phyloP scores from a whole-genome alignment of 2,329 filamentous ascomycete species.

The Pestalotiopsis sp. region DNA sequence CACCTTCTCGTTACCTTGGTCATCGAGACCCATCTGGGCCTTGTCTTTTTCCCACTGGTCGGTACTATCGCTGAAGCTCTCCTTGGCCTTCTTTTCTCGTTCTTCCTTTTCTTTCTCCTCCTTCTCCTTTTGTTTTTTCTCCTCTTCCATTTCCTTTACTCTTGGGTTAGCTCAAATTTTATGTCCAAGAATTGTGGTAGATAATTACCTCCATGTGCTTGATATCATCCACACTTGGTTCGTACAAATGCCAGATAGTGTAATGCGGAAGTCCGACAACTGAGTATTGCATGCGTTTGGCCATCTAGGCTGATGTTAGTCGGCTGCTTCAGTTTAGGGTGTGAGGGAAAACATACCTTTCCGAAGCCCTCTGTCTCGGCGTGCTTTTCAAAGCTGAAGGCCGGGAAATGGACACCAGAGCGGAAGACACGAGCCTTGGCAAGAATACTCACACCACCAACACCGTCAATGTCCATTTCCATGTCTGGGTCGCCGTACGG shows the following conservation, averaged over 20 bases:
- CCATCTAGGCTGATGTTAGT: conserved; percentile 68
- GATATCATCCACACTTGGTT: conserved; percentile 97
- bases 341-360: conserved; percentile 65
- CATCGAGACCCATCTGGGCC: conserved; percentile 70
- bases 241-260: conserved; percentile 99
- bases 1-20: conserved; percentile 54
- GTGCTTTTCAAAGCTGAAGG: conserved; percentile 98
- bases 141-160: conserved; percentile 84
- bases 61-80: conserved; percentile 76
- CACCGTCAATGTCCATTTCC: conserved; percentile 99
- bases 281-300: conserved; percentile 92
- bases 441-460: conserved; percentile 95
- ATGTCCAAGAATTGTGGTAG: conserved; percentile 19
- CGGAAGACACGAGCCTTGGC: conserved; percentile 96
- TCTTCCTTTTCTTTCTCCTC: conserved; percentile 78
- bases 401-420: conserved; percentile 93
- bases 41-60: conserved; percentile 92
- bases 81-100: conserved; percentile 75
- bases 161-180: conserved; percentile 3
- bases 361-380: conserved; percentile 98
- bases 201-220: conserved; percentile 83
- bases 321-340: not conserved
- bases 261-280: conserved; percentile 97
- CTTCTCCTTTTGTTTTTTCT: conserved; percentile 76
- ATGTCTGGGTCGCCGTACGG: conserved; percentile 98